A percentile compares a stretch with the other conserved stretches of the same genome.
phyloP scores from a whole-genome alignment of 352 stramenopile genomes.

The Pilasporangium apinafurcum region DNA sequence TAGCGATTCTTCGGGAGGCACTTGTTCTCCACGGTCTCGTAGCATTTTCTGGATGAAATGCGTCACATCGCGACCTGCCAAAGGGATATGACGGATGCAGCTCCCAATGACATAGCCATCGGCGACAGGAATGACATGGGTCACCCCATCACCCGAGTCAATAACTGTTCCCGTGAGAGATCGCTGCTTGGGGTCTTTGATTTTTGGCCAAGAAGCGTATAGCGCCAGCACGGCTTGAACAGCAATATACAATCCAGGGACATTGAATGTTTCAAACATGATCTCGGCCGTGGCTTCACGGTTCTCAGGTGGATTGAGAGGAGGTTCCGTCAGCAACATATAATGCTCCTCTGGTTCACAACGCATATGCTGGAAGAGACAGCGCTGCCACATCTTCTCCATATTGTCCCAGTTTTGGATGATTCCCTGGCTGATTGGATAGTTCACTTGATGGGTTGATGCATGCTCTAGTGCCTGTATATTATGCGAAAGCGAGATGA shows the following conservation, averaged over 20 bases:
- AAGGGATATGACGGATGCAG: slow-evolving; percentile 93
- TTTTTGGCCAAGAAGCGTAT: slow-evolving; percentile 91
- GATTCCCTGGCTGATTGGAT: slow-evolving; percentile 85
- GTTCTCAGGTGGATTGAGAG: slow-evolving; percentile 94
- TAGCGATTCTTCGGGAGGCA: slow-evolving; percentile 90
- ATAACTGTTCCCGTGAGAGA: slow-evolving; percentile 93
- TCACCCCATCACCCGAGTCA: slow-evolving; percentile 92
- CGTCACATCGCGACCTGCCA: slow-evolving; percentile 93
- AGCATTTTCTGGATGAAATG: slow-evolving; percentile 94
- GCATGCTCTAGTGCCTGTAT: slow-evolving; percentile 69
- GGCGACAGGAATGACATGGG: slow-evolving; percentile 92
- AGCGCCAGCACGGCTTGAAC: slow-evolving; percentile 93
- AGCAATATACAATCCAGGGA: slow-evolving; percentile 92
- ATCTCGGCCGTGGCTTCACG: slow-evolving; percentile 93
- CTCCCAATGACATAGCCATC: slow-evolving; percentile 95
- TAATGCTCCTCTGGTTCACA: slow-evolving; percentile 94
- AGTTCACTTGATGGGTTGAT: slow-evolving; percentile 91
- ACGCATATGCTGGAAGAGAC: slow-evolving; percentile 91
- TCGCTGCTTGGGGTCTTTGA: slow-evolving; percentile 79
- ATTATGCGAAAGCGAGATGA: too few species aligned
- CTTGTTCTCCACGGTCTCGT: slow-evolving; percentile 86
- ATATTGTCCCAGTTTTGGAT: slow-evolving; percentile 95
- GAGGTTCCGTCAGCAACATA: slow-evolving; percentile 88
- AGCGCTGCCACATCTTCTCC: slow-evolving; percentile 93
- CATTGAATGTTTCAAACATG: slow-evolving; percentile 97